phyloP scores from a whole-genome alignment of 345 rosid genomes.

The Eucalyptus polybractea region DNA sequence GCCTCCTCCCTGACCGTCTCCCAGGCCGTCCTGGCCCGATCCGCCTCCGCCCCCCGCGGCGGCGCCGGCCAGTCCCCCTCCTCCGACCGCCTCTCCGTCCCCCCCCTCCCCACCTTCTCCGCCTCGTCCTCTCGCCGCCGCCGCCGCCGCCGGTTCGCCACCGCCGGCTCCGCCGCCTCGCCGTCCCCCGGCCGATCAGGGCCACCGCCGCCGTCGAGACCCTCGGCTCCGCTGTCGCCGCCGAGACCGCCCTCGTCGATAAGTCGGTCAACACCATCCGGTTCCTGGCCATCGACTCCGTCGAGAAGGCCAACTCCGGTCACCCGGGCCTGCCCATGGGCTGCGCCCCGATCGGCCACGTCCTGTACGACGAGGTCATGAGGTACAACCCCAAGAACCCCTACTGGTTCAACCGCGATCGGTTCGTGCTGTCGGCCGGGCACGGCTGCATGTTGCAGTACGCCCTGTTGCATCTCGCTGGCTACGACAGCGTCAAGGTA shows the following conservation, averaged over 20 bases:
- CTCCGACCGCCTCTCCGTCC: constrained; percentile 32
- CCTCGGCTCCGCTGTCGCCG: constrained; percentile 11
- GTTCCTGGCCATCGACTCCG: constrained; percentile 80
- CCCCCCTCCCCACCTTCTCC: constrained; percentile 35
- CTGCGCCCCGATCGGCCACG: constrained; percentile 89
- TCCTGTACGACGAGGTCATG: constrained; percentile 86
- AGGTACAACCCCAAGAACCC: constrained; percentile 92
- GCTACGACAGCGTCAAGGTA: constrained; percentile 83
- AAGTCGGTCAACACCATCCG: constrained; percentile 72
- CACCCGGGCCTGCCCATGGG: constrained; percentile 99
- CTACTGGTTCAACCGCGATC: constrained; percentile 95
- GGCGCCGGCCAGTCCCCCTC: constrained; percentile 8
- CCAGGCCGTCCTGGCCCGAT: not conserved
- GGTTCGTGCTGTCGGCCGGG: constrained; percentile 92
- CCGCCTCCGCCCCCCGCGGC: not conserved
- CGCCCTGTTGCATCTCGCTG: constrained; percentile 93
- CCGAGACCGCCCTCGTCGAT: constrained; percentile 58
- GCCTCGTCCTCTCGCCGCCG: constrained; percentile 6
- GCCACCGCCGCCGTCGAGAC: constrained; percentile 47
- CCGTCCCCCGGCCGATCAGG: not conserved
- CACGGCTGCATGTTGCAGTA: constrained; percentile 96
- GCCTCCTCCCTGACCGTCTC: constrained; percentile 1
- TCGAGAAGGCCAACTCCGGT: constrained; percentile 92
- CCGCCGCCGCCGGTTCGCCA: constrained; percentile 1
- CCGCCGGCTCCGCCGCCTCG: constrained; percentile 9